Evolutionary conservation across 148 eudicot genomes (phyloP), one percentile per base, ranked within the genome.

Genomic region (Vaccinium vitisidaea): DNA sequence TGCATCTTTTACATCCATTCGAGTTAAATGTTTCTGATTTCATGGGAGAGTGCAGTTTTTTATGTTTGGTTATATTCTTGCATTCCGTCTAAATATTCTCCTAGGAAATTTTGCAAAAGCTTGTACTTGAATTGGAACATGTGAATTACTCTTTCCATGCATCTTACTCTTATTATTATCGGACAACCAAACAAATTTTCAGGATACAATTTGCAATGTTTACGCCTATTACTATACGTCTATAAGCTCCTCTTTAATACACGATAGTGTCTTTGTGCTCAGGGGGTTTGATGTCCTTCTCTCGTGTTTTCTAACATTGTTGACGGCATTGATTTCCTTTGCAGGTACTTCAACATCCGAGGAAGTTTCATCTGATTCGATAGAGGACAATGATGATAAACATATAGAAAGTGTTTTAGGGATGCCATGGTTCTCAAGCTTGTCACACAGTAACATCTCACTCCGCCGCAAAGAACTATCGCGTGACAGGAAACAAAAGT

Each of bases 401-500:
- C 19, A 50, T 53, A 1, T 54, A 78, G 88, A 83, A 56, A 74
- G 36, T 32, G 76, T 77, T 76, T 59, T 93, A 84, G 80, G 86
- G 6, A 12, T 67, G 65, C 88, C 90, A 80, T 91, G 95, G 95
- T 85, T 83, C 54, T 46, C 85, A 23, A 87, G 58, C 56, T 58
- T 87, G 83, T 83, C 87, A 36, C 83, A 48, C 56, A 85, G 49
- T 83, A 84, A 77, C 71, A 65, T 77, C 6, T 86, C 94, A 56
- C 70, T 86, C 82, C 92, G 85, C 48, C 91, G 90, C 53, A 95
- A 93, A 90, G 92, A 90, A 84, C 36, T 90, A 49, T 71, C 88
- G 3, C 94, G 95, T 79, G 92, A 87, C 25, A 90, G 93, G 88
- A 97, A 95, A 83, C 88, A 90, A 50, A 94, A 89, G 88, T 94